A percentile compares a stretch with the other conserved stretches of the same genome.
Evolutionary conservation across 2,329 filamentous ascomycete species (phyloP).

Genomic region (Corinectria fuckeliana): DNA sequence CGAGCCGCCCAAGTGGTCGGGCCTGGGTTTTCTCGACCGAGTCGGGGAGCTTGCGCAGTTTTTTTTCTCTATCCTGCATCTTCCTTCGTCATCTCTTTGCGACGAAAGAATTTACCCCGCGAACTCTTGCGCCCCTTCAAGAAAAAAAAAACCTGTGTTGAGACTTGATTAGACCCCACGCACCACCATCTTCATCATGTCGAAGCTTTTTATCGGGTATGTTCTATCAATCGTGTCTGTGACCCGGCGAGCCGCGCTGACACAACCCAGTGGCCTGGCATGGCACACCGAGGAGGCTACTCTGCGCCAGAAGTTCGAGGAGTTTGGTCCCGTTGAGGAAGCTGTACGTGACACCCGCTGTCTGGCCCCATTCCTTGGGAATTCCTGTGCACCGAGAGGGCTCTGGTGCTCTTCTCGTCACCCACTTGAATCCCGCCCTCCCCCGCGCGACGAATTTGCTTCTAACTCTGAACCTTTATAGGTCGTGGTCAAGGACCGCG

Average conservation of each 20-base stretch:
- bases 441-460: slow-evolving; percentile 10
- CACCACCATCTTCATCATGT: slow-evolving; percentile 63
- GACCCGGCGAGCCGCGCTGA: slow-evolving; percentile 29
- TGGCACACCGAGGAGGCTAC: slow-evolving; percentile 96
- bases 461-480: slow-evolving; percentile 47
- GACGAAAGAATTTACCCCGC: slow-evolving; percentile 5
- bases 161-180: slow-evolving; percentile 24
- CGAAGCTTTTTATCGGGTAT: slow-evolving; percentile 95
- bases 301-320: slow-evolving; percentile 88
- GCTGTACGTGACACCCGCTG: slow-evolving; percentile 70
- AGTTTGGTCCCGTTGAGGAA: slow-evolving; percentile 91
- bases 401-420: background rate
- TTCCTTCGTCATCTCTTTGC: background rate
- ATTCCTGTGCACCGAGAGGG: background rate
- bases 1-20: slow-evolving; percentile 3
- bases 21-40: slow-evolving; percentile 2
- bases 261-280: slow-evolving; percentile 77
- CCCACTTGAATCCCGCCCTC: background rate
- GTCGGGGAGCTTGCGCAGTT: background rate
- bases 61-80: slow-evolving; percentile 1
- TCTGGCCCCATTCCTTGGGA: slow-evolving; percentile 19
- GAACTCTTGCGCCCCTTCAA: slow-evolving; percentile 1
- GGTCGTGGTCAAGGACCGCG: slow-evolving; percentile 97
- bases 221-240: slow-evolving; percentile 39
- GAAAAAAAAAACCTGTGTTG: slow-evolving; percentile 17